A percentile compares a stretch with the other conserved stretches of the same genome.
These are phyloP conservation scores for Leccinum olivaceopallidum DNA, from an alignment of 768 basidiomycete species.

Conservation along the genomic window DNA sequence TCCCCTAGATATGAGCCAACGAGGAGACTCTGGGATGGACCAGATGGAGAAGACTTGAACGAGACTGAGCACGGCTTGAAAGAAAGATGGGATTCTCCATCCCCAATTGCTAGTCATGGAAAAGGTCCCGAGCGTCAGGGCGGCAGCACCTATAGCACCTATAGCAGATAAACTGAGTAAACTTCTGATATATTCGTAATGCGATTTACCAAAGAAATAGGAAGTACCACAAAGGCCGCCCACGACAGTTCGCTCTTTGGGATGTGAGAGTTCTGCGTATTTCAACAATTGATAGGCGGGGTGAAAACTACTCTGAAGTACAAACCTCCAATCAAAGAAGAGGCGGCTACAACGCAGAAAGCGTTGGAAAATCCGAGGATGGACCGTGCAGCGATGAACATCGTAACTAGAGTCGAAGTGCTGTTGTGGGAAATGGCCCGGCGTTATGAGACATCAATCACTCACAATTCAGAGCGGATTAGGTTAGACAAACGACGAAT, in stretches of 20 bases:
- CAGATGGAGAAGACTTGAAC: background rate
- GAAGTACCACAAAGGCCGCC: background rate
- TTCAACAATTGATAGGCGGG: background rate
- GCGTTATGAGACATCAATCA: background rate
- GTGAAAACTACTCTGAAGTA: background rate
- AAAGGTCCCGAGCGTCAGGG: background rate
- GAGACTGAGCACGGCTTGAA: background rate
- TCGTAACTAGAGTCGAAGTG: background rate
- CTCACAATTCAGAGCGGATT: background rate
- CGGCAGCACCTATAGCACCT: background rate
- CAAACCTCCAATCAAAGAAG: background rate
- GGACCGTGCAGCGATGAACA: background rate
- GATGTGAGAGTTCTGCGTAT: background rate
- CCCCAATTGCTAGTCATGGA: background rate
- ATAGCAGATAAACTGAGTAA: background rate
- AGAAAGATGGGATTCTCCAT: background rate
- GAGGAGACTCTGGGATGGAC: background rate
- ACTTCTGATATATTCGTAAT: background rate
- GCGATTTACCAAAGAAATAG: background rate
- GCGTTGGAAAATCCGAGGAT: background rate
- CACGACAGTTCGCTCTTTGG: background rate
- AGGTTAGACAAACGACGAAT: too few species aligned
- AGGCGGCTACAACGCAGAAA: background rate
- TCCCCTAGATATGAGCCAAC: background rate
- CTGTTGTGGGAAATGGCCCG: background rate